These are phyloP conservation scores for Cyanophora paradoxa DNA, from an alignment of 78 protist genomes.

Conservation along the genomic window DNA sequence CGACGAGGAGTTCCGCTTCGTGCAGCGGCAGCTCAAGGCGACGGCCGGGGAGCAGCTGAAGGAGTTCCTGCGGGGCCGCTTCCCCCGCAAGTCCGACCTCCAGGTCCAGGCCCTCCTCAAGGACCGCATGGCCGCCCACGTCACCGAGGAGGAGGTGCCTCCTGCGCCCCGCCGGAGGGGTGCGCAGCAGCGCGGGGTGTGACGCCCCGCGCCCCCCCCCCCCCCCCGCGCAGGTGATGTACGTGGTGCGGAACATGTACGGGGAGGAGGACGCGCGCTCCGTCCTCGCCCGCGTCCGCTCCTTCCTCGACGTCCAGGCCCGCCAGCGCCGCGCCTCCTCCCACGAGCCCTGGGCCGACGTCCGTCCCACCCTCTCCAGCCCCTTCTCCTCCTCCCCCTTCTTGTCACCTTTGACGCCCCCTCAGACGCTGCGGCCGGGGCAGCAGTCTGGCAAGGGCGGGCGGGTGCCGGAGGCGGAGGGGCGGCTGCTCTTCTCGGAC, in stretches of 20 bases:
- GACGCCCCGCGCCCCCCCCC: too few relatives aligned
- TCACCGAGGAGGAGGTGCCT: conserved; percentile 19
- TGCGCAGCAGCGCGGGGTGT: too few relatives aligned
- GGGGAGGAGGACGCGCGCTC: conserved; percentile 25
- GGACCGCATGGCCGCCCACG: neutral
- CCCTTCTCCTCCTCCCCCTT: neutral
- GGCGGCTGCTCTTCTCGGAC: conserved; percentile 1
- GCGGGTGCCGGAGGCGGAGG: neutral
- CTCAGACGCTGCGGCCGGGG: neutral
- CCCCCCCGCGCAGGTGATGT: too few relatives aligned
- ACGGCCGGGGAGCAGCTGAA: conserved; percentile 35
- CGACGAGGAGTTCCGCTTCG: conserved; percentile 34
- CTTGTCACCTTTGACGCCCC: neutral
- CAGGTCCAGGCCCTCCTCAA: conserved; percentile 8
- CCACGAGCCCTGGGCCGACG: too few relatives aligned
- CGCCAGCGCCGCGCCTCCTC: conserved; percentile 4
- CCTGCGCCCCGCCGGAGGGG: too few relatives aligned
- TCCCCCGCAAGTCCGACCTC: too few relatives aligned
- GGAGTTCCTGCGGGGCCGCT: conserved; percentile 5
- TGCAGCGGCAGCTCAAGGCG: conserved; percentile 25
- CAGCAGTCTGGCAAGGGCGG: neutral
- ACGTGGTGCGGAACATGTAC: conserved; percentile 46
- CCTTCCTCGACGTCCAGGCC: neutral
- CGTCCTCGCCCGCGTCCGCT: conserved; percentile 22
- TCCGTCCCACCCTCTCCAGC: neutral